Evolutionary conservation across 2,329 filamentous ascomycete genomes (phyloP), one percentile per base, ranked within the genome.

Genomic region (Aureobasidium namibiae): DNA sequence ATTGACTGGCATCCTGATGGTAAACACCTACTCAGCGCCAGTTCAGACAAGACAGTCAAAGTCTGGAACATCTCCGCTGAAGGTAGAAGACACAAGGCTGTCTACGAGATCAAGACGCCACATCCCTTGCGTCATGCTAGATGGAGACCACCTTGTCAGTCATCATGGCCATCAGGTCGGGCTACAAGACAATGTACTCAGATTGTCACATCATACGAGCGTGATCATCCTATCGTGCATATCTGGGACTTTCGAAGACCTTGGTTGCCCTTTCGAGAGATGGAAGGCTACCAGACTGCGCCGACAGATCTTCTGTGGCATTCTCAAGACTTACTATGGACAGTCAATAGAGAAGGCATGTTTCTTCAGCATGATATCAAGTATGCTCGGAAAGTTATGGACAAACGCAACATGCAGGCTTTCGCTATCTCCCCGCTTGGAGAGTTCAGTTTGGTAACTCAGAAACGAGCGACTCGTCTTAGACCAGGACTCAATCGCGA

Each of bases 1-100:
- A 78, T 87, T 36, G 84, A 87, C 67, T 87, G 83, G 83, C 84
- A 87, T 66, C 84, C 84, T 1, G 83, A 86, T 65, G 84, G 84
- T 7, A 85, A 81, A 66, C 82, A 86, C 67, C 73, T 87, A 10
- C 77, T 82, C 57, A 86, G 82, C 64, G 82, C 81, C n/a, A 78
- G 84, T 56, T 76, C 79, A 23, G 84, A 87, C 68, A 81, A 80
- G 61, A 81, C 81, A 31, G 78, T 86, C 62, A 82, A 82, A 67
- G 78, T 86, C 29, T 87, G 84, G 82, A 82, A 86, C 67, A 81
- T 86, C 60, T 82, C 81, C 4, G 72, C 75, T 2, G 76, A 79
- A 58, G 78, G 78, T 59, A 76, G 82, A 63, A 78, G 80, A 61
- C 81, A 83, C 67, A 86, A 85, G 68, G 76, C 82, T 46, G 74